These are phyloP conservation scores for Cutaneotrichosporon sp. DNA, from an alignment of 1,284 basidiomycete species.

Conservation along the genomic window DNA sequence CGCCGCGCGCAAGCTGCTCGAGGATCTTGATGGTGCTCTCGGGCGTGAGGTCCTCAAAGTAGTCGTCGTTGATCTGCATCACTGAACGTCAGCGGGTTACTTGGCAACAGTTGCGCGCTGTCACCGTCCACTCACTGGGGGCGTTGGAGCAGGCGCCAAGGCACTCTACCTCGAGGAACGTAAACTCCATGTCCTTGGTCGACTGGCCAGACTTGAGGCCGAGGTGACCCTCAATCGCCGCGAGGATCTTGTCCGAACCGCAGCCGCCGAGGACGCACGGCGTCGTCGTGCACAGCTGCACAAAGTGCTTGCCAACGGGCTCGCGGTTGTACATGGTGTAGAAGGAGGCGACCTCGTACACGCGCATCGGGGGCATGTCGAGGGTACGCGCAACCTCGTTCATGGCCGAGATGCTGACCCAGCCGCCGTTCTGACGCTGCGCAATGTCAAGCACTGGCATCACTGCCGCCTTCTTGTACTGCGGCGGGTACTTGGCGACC, in stretches of 20 bases:
- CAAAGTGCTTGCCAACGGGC: conserved; percentile 90
- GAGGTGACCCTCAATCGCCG: conserved; percentile 80
- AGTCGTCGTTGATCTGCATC: conserved; percentile 95
- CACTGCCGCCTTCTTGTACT: conserved; percentile 97
- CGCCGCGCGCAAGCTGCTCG: conserved; percentile 77
- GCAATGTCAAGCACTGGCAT: conserved; percentile 95
- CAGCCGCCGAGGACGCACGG: conserved; percentile 93
- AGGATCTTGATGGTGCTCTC: conserved; percentile 84
- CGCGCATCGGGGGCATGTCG: conserved; percentile 96
- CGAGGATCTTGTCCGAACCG: conserved; percentile 78
- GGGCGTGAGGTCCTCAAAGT: conserved; percentile 97
- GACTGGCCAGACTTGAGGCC: conserved; percentile 85
- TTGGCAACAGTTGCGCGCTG: background rate
- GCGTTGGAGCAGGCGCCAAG: conserved; percentile 98
- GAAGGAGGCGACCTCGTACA: conserved; percentile 99
- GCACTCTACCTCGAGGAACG: conserved; percentile 96
- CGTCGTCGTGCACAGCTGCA: conserved; percentile 98
- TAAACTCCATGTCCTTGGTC: conserved; percentile 93
- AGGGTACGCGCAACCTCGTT: conserved; percentile 91
- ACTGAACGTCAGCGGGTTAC: conserved; percentile 51
- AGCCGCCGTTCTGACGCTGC: conserved; percentile 96
- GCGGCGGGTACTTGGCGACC: conserved; percentile 87
- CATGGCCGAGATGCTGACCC: conserved; percentile 99
- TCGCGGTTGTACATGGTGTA: conserved; percentile 99
- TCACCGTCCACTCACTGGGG: conserved; percentile 61